Base-by-base conservation (phyloP, 805 yeast genomes). In the Starmerella stigmatis region DNA sequence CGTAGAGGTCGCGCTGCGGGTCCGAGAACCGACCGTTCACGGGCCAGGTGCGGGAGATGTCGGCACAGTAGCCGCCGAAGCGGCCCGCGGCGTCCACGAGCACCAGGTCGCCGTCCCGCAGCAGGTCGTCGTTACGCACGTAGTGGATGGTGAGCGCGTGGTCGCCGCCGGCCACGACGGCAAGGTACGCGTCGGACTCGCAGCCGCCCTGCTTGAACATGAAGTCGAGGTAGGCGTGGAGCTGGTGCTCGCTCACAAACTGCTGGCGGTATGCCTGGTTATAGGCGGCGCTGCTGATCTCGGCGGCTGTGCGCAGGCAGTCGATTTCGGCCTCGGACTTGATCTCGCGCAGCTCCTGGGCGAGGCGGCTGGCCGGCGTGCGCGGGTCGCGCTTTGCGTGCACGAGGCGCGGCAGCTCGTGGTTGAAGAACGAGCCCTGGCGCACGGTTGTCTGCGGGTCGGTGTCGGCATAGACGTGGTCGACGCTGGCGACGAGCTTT, bases 31-130 rank as follows among this genome's bases (percentile, higher is more conserved):
- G 67, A 2, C 94, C 85, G 30, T 73, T 73, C 39, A 78, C 80
- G 5, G 98, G 98, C 96, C 97, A 92, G 0, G 96, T 81, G 52
- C 99, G 73, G 2, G 97, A 88, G 37, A 92, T 92, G 63, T 92
- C 99, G 1, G 96, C 79, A 59, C 94, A 79, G 63, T 92, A 92
- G 1, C 96, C 96, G 32, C 97, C 98, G 34, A 81, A 62, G 41
- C 82, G 74, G 4, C 97, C 99, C 1, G 94, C 94, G 3, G 97
- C 97, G 63, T 92, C 99, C 3, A 92, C 86, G 23, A 92, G 74
- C 7, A 86, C 95, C 70, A 84, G 65, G 51, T 89, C 96, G 51
- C 79, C 86, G 34, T 74, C 72, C 46, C 74, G 73, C 50, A 92
- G 70, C 11, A 81, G 63, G 58, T 85, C 94, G 62, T 92, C 94